These are phyloP conservation scores for Dissoconium aciculare DNA, from an alignment of 2,329 filamentous ascomycete species.

Conservation along the genomic window DNA sequence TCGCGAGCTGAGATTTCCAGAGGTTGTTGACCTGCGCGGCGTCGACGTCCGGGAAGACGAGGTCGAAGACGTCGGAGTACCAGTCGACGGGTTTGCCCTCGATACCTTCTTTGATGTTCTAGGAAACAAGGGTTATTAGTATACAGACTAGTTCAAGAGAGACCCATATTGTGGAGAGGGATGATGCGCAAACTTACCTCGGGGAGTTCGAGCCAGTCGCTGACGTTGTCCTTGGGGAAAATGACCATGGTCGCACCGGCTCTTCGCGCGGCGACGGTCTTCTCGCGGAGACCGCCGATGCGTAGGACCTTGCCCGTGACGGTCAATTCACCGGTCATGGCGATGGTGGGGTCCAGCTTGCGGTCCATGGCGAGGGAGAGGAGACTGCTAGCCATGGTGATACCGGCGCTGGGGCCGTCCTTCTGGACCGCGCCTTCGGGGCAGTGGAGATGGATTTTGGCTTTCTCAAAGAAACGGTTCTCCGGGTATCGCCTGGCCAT, in stretches of 20 bases:
- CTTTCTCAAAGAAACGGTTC: conserved; percentile 93
- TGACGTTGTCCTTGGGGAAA: conserved; percentile 89
- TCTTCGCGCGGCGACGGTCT: conserved; percentile 86
- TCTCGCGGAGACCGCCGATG: conserved; percentile 87
- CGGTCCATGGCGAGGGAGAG: conserved; percentile 70
- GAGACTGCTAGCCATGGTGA: conserved; percentile 94
- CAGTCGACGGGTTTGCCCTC: conserved; percentile 81
- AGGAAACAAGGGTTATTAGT: conserved; percentile 7
- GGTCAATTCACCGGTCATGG: conserved; percentile 96
- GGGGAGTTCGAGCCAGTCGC: conserved; percentile 92
- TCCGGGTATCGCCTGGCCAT: conserved; percentile 74
- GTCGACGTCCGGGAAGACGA: conserved; percentile 76
- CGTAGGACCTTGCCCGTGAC: conserved; percentile 91
- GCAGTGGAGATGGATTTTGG: conserved; percentile 87
- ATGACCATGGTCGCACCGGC: conserved; percentile 88
- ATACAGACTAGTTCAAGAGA: not conserved
- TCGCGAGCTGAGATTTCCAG: conserved; percentile 50
- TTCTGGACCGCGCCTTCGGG: conserved; percentile 93
- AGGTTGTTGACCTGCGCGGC: conserved; percentile 52
- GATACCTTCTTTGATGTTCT: conserved; percentile 98
- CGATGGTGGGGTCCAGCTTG: conserved; percentile 68
- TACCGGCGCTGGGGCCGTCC: conserved; percentile 65
- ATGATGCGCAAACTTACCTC: conserved; percentile 54
- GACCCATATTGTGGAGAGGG: not conserved
- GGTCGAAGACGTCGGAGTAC: conserved; percentile 86